These are phyloP conservation scores for Erodium trifolium DNA, from an alignment of 441 rosid species.

Conservation along the genomic window DNA sequence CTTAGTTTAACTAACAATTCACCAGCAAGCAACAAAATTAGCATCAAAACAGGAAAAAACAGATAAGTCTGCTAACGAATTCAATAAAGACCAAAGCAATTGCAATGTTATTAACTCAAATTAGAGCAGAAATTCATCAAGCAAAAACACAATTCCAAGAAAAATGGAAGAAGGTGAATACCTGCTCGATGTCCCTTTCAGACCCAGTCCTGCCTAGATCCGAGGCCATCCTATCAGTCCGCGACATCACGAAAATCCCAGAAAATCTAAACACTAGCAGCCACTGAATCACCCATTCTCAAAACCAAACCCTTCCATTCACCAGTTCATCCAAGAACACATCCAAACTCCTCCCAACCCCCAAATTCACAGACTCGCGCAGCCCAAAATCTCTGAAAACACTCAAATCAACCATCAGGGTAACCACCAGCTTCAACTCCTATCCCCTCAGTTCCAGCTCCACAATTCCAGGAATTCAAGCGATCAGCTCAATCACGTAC, in stretches of 20 bases:
- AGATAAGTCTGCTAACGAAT: neutral
- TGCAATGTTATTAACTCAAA: neutral
- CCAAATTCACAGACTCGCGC: constrained; percentile 30
- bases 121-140: constrained; percentile 8
- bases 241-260: constrained; percentile 28
- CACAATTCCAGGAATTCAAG: neutral
- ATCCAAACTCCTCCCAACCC: constrained; percentile 23
- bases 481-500: neutral
- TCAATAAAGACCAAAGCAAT: neutral
- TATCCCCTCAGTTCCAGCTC: constrained; percentile 17
- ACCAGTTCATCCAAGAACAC: constrained; percentile 19
- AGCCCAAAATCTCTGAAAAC: constrained; percentile 9
- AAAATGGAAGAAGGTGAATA: constrained; percentile 21
- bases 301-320: constrained; percentile 30
- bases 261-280: constrained; percentile 18
- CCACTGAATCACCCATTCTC: constrained; percentile 27
- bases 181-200: constrained; percentile 89
- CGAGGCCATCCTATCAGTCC: constrained; percentile 73
- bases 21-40: neutral
- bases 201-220: constrained; percentile 73
- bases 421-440: constrained; percentile 17
- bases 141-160: neutral
- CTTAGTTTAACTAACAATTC: neutral
- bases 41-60: neutral
- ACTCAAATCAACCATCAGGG: constrained; percentile 29